These are phyloP conservation scores for Gymnopilus junonius DNA, from an alignment of 768 basidiomycete genomes.

Conservation along the genomic window DNA sequence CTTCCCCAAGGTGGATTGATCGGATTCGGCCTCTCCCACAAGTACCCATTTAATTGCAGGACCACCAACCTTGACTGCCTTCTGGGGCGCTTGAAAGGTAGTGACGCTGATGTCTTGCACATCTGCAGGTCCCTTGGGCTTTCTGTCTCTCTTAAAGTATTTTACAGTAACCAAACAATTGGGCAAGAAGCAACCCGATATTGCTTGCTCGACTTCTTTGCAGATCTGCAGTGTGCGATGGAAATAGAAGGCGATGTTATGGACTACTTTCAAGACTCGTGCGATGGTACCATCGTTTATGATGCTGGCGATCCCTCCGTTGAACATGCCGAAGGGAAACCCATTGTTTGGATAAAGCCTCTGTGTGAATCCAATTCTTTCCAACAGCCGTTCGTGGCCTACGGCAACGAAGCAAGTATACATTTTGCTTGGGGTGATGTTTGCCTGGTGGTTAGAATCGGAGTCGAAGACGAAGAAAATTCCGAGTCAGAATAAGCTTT, in stretches of 20 bases:
- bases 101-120: constrained; percentile 27
- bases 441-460: constrained; percentile 23
- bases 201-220: background rate
- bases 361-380: background rate
- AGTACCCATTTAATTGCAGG: constrained; percentile 34
- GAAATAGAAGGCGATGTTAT: constrained; percentile 12
- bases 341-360: constrained; percentile 6
- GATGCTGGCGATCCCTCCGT: background rate
- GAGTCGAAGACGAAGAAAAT: background rate
- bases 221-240: constrained; percentile 8
- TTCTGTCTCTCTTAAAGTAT: constrained; percentile 19
- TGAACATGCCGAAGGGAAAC: background rate
- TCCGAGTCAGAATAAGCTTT: no score
- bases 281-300: background rate
- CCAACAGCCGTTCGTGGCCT: constrained; percentile 16
- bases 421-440: constrained; percentile 23
- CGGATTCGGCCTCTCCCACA: constrained; percentile 42
- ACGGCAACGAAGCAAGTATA: constrained; percentile 26
- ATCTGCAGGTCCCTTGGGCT: constrained; percentile 24
- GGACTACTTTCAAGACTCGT: background rate
- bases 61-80: constrained; percentile 1
- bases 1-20: constrained; percentile 44
- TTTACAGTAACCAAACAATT: constrained; percentile 18
- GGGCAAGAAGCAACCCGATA: background rate
- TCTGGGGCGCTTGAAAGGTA: constrained; percentile 29